These are phyloP conservation scores for Plasmodium cynomolgi DNA, from an alignment of 169 alveolate genomes.

Conservation along the genomic window DNA sequence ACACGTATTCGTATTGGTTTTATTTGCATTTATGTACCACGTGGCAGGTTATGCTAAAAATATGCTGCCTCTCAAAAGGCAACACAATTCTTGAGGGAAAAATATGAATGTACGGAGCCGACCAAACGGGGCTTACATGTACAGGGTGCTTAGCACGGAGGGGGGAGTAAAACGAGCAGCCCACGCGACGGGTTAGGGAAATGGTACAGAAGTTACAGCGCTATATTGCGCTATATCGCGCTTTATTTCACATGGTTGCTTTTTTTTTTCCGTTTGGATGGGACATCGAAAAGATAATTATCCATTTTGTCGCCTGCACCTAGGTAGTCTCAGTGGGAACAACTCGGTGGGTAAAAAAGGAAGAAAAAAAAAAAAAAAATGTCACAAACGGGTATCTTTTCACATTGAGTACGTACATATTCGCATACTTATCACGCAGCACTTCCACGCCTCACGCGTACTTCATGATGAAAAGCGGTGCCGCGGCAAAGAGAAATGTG, in stretches of 20 bases:
- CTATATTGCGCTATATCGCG: background rate
- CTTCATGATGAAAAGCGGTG: background rate
- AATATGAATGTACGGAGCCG: background rate
- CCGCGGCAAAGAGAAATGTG: background rate
- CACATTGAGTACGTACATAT: background rate
- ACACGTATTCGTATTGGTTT: background rate
- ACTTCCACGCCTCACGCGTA: background rate
- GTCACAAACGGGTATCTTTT: background rate
- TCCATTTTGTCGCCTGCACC: background rate
- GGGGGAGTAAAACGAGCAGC: background rate
- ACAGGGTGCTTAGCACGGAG: background rate
- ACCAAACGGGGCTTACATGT: background rate
- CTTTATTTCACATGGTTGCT: background rate
- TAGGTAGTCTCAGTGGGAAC: background rate
- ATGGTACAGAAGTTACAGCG: background rate
- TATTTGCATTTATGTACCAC: background rate
- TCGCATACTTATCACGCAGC: background rate
- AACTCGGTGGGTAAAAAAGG: background rate
- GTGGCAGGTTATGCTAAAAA: background rate
- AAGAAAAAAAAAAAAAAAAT: background rate
- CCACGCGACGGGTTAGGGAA: background rate
- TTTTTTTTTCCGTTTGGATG: background rate
- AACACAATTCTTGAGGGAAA: background rate
- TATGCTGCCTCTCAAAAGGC: background rate
- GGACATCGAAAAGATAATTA: background rate